phyloP scores from a whole-genome alignment of 2,329 filamentous ascomycete species.

The Fusarium burgessii region DNA sequence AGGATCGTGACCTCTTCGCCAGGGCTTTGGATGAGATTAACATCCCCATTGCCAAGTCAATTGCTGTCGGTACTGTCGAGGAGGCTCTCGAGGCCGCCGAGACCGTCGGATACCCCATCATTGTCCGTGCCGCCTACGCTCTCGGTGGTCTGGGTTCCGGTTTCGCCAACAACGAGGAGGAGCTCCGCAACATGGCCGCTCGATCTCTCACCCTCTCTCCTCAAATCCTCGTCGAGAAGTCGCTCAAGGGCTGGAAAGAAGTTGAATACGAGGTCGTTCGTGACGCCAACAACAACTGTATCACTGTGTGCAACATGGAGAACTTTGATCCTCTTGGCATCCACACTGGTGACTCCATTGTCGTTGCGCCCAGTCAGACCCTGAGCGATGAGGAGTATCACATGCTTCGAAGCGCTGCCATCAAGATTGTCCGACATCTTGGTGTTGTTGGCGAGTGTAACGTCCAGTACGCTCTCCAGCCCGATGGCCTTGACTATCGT shows the following conservation, averaged over 20 bases:
- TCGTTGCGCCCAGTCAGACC: conserved; percentile 96
- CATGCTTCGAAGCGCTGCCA: conserved; percentile 97
- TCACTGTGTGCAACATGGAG: conserved; percentile 86
- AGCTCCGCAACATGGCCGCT: conserved; percentile 92
- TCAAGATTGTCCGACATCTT: conserved; percentile 97
- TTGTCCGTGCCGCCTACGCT: conserved; percentile 96
- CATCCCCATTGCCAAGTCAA: conserved; percentile 96
- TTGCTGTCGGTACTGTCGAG: conserved; percentile 90
- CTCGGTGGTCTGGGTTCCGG: conserved; percentile 96
- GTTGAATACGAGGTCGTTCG: conserved; percentile 98
- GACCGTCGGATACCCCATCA: conserved; percentile 94
- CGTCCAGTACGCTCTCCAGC: conserved; percentile 96
- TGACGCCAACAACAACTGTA: conserved; percentile 98
- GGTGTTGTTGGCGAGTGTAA: conserved; percentile 99
- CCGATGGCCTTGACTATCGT: conserved; percentile 96
- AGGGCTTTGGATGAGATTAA: conserved; percentile 97
- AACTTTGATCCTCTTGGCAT: conserved; percentile 98
- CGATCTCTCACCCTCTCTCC: conserved; percentile 92
- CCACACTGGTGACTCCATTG: conserved; percentile 98
- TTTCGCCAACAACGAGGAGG: conserved; percentile 93
- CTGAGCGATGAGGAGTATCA: conserved; percentile 99
- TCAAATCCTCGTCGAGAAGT: conserved; percentile 98
- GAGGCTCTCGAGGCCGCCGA: conserved; percentile 90
- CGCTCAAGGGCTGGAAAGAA: conserved; percentile 99
- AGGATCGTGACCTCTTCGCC: conserved; percentile 95